Evolutionary conservation across 495 filamentous ascomycete species (phyloP).

Genomic region (Aspergillus nanangensis): DNA sequence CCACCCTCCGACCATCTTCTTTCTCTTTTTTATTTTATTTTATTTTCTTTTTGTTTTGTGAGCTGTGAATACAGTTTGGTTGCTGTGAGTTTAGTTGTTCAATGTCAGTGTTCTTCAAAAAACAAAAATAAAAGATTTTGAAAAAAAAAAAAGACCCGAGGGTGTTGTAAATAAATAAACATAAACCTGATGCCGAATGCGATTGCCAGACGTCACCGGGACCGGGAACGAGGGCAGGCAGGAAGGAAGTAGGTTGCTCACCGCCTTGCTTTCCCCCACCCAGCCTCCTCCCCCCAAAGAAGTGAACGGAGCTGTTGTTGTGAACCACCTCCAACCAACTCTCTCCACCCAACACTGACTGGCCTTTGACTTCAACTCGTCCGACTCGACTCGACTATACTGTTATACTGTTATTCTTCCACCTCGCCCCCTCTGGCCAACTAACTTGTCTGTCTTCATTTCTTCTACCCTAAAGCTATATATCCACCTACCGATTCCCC

Average conservation of each 20-base stretch:
- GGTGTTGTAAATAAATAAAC: background rate
- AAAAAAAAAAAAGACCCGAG: too few species aligned
- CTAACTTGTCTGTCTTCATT: background rate
- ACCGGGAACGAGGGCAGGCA: background rate
- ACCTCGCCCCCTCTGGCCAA: too few species aligned
- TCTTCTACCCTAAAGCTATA: background rate
- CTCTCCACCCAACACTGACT: too few species aligned
- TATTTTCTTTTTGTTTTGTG: conserved; percentile 3
- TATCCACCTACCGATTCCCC: conserved; percentile 1
- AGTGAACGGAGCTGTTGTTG: too few species aligned
- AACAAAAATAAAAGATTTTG: too few species aligned
- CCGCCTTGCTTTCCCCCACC: too few species aligned
- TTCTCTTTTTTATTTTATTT: conserved; percentile 9
- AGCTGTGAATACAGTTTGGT: background rate
- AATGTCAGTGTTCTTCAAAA: conserved; percentile 18
- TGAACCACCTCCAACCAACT: too few species aligned
- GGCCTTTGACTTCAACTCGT: too few species aligned
- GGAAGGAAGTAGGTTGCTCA: background rate
- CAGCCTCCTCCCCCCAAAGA: background rate
- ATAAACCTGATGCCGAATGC: background rate
- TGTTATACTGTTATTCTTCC: too few species aligned
- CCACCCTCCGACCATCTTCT: conserved; percentile 25
- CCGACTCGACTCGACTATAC: too few species aligned
- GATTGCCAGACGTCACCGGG: conserved; percentile 10
- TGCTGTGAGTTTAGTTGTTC: conserved; percentile 19